A percentile compares a stretch with the other conserved stretches of the same genome.
phyloP scores from a whole-genome alignment of 257 asterid genomes.

The Fraxinus americana region DNA sequence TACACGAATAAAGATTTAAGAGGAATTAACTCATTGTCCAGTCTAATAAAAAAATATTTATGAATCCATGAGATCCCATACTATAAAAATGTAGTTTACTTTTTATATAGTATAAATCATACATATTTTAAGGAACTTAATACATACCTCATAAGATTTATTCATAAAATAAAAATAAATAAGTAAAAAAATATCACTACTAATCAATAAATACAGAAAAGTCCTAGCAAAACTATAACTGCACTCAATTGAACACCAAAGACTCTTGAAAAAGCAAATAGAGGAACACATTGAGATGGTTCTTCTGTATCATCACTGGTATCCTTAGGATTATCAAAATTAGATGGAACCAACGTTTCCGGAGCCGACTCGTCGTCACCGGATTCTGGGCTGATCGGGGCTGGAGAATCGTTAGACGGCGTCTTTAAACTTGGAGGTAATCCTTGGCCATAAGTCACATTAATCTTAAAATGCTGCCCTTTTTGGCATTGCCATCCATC shows the following conservation, averaged over 20 bases:
- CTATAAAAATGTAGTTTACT: neutral
- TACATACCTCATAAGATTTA: constrained; percentile 13
- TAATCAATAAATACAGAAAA: constrained; percentile 26
- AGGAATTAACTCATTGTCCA: no score
- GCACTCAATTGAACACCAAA: constrained; percentile 35
- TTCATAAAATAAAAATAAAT: neutral
- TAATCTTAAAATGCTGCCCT: constrained; percentile 61
- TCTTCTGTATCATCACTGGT: constrained; percentile 37
- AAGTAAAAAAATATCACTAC: neutral
- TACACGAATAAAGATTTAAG: no score
- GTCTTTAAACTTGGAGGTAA: constrained; percentile 51
- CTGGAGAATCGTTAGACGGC: constrained; percentile 45
- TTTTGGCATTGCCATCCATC: constrained; percentile 85
- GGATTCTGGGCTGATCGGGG: constrained; percentile 53
- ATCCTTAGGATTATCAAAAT: constrained; percentile 64
- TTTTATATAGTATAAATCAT: neutral
- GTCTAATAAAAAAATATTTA: no score
- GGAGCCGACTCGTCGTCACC: constrained; percentile 66
- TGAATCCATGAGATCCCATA: no score
- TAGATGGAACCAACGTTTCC: constrained; percentile 74
- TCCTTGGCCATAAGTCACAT: constrained; percentile 70
- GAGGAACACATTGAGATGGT: constrained; percentile 48
- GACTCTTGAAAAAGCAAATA: constrained; percentile 21
- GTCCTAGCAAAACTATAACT: constrained; percentile 32
- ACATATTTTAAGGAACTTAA: neutral